A percentile compares a stretch with the other conserved stretches of the same genome.
Conservation (phyloP, 257 asterid genomes). For the Lycium ferocissimum region DNA sequence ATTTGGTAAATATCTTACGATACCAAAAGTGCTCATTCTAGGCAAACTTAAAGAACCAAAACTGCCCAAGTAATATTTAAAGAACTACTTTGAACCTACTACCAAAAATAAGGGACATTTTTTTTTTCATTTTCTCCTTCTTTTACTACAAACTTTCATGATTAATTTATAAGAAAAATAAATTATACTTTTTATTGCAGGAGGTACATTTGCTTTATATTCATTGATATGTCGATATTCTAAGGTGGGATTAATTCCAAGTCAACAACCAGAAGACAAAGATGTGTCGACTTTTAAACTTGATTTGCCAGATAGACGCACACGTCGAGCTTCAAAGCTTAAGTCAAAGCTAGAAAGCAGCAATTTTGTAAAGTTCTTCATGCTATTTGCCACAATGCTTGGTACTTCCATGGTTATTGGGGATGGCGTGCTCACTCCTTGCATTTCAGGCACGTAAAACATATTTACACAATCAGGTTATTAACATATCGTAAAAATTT, state of each 20-base stretch:
- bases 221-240: conserved; percentile 69
- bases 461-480: no score
- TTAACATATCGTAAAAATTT: not conserved
- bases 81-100: no score
- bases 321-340: conserved; percentile 47
- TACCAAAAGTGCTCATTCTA: no score
- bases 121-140: not conserved
- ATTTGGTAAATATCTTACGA: no score
- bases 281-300: conserved; percentile 54
- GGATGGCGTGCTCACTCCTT: conserved; percentile 79
- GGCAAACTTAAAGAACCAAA: no score
- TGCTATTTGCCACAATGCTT: conserved; percentile 61
- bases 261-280: conserved; percentile 55
- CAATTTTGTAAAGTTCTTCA: conserved; percentile 39
- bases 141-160: not conserved
- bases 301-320: conserved; percentile 42
- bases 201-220: conserved; percentile 81
- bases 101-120: no score
- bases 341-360: conserved; percentile 53
- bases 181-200: conserved; percentile 36
- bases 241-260: conserved; percentile 63
- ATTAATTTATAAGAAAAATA: not conserved
- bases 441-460: conserved; percentile 59
- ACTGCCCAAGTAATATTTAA: no score
- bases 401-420: conserved; percentile 92